Conservation (phyloP, 257 asterid genomes). For the Linaria vulgaris region DNA sequence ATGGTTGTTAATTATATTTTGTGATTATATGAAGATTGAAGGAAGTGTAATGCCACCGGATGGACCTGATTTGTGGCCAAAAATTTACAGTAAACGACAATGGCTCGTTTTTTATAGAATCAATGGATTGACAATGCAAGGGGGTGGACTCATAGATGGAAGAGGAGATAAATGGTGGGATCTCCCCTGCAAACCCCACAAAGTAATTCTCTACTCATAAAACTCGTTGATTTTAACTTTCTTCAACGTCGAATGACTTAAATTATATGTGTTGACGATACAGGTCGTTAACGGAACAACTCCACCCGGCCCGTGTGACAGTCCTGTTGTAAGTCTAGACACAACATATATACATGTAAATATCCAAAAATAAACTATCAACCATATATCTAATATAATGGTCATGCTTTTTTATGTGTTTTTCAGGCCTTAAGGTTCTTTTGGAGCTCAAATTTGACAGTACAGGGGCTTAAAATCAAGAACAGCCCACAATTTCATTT, state of each 20-base stretch:
- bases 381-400: neutral
- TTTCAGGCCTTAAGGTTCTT: constrained; percentile 74
- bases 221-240: neutral
- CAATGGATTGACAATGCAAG: constrained; percentile 75
- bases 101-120: constrained; percentile 84
- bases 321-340: constrained; percentile 74
- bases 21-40: constrained; percentile 71
- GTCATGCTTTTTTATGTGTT: neutral
- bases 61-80: constrained; percentile 87
- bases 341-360: neutral
- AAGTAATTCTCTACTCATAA: constrained; percentile 26
- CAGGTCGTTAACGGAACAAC: constrained; percentile 66
- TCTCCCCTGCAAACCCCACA: constrained; percentile 98
- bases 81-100: constrained; percentile 47
- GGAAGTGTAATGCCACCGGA: constrained; percentile 83
- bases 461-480: constrained; percentile 52
- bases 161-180: constrained; percentile 95
- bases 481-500: constrained; percentile 91
- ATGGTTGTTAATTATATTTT: neutral
- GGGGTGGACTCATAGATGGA: constrained; percentile 86
- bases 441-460: constrained; percentile 68
- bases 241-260: constrained; percentile 11
- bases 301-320: constrained; percentile 77
- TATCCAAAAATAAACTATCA: neutral
- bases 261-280: constrained; percentile 26